Base-by-base conservation (phyloP, 306 rosid genomes). In the Canavalia gladiata region DNA sequence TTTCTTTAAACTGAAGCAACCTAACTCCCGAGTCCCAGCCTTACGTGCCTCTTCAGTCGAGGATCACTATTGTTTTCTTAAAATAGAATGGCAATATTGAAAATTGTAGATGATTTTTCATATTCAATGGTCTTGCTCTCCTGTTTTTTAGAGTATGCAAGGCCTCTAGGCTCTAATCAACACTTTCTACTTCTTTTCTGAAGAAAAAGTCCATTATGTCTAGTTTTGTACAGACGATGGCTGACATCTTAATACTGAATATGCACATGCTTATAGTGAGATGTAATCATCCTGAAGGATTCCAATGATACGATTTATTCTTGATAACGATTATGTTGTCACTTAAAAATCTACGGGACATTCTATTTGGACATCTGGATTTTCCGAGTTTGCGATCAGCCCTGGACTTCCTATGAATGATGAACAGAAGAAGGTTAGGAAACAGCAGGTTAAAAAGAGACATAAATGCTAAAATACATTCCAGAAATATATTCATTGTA, bases 251-350 rank as follows among this genome's bases (percentile, higher is more conserved):
- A 45, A 43, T 78, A n/a, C 35, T 74, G 57, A 74, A 13, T 31
- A 39, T 58, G 8, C 50, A n/a, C 59, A 75, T 75, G 71, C 46
- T 60, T 60, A 46, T 74, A 45, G 69, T 57, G 68, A 57, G 68
- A 31, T 31, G 58, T 45, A 31, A 31, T 59, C 42, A 55, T 31
- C 80, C 71, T 76, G 30, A 39, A 74, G 66, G 43, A 74, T 39
- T 51, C 25, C 25, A 18, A 18, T 18, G 25, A 18, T 18, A 18
- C 25, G 25, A 18, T 18, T 18, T 18, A 18, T 18, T 18, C 25
- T 18, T 18, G 25, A 18, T 18, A 18, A 18, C 25, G 25, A 18
- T 18, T 18, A 18, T 18, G 25, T 18, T 18, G 25, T 18, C 25
- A 18, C 25, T 18, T 18, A 18, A 18, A 12, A 12, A 13, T 0